Evolutionary conservation across 2,329 filamentous ascomycete species (phyloP), one percentile per base, ranked within the genome.

Genomic region (Scedosporium aurantiacum): DNA sequence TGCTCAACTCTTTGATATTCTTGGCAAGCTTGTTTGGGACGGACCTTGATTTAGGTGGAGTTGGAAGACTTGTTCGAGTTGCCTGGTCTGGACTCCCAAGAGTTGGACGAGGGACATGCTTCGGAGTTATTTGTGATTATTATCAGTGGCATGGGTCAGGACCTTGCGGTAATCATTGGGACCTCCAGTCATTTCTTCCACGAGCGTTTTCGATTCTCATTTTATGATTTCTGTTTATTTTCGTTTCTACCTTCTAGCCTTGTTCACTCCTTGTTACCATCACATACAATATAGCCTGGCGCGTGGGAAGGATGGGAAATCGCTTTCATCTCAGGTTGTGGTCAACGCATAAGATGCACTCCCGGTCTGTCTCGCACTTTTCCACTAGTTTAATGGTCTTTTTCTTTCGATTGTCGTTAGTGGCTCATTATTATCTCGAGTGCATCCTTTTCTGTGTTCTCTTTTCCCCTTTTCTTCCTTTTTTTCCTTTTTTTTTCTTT

Each of bases 41-140:
- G 43, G 58, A 32, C 28, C 47, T 60, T 43, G 41, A 60, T 50
- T 60, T 32, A 28, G 58, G 43, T 50, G 58, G 58, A 60, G 58
- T 60, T 60, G 58, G 25, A 50, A 60, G 58, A 60, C 32, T n/a
- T 50, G 47, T 60, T 43, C 43, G 58, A 60, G 58, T 45, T 60
- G 47, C 47, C 58, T 60, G 27, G 58, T 43, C 41, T 50, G 27
- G 43, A 32, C 58, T 52, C 58, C 32, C 58, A 52, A 60, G 58
- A 50, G 58, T 37, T 50, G 28, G 25, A 32, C 58, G 58, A 60
- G 47, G 58, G 58, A 50, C 43, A 60, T 60, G 58, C 21, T 60
- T 52, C 21, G 58, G 58, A 37, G 58, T 60, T 60, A n/a, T 55
- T 43, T 43, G 12, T 43, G 8, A 18, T 23, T 50, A 23, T 55